Evolutionary conservation across 768 basidiomycete genomes (phyloP).

Genomic region (Amanita pseudoporphyria): DNA sequence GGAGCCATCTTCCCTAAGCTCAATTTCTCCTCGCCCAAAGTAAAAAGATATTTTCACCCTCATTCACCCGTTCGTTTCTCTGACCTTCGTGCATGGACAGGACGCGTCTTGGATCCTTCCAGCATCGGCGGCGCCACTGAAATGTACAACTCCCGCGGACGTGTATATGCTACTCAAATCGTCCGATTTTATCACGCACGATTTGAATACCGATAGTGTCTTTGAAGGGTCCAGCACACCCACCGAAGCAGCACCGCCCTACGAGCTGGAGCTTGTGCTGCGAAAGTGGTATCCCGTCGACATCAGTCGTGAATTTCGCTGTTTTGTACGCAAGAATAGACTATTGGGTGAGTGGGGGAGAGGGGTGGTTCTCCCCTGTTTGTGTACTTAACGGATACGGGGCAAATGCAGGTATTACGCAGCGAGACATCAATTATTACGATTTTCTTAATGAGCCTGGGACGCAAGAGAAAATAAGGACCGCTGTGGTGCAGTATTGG

Average conservation of each 20-base stretch:
- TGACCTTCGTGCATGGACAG: conserved; percentile 26
- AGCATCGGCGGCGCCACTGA: conserved; percentile 70
- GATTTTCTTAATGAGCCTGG: conserved; percentile 65
- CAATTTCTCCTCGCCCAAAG: conserved; percentile 93
- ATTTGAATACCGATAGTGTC: conserved; percentile 47
- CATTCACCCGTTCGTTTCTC: no score
- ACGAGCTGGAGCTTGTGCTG: conserved; percentile 76
- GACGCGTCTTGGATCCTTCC: conserved; percentile 92
- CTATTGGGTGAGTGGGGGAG: conserved; percentile 55
- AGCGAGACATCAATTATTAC: conserved; percentile 85
- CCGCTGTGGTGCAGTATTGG: conserved; percentile 56
- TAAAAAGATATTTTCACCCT: conserved; percentile 16
- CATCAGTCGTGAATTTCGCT: conserved; percentile 75
- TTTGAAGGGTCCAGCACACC: conserved; percentile 45
- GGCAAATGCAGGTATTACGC: conserved; percentile 81
- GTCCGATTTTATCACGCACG: conserved; percentile 83
- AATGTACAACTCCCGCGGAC: conserved; percentile 82
- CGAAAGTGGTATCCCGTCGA: conserved; percentile 88
- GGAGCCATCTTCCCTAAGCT: conserved; percentile 92
- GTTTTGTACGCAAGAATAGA: conserved; percentile 70
- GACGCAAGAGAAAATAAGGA: conserved; percentile 43
- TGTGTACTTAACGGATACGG: not conserved
- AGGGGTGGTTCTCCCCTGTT: not conserved
- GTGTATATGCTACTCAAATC: conserved; percentile 90
- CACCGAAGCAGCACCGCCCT: conserved; percentile 16